Conservation (phyloP, 306 rosid species). For the Myrica gale region DNA sequence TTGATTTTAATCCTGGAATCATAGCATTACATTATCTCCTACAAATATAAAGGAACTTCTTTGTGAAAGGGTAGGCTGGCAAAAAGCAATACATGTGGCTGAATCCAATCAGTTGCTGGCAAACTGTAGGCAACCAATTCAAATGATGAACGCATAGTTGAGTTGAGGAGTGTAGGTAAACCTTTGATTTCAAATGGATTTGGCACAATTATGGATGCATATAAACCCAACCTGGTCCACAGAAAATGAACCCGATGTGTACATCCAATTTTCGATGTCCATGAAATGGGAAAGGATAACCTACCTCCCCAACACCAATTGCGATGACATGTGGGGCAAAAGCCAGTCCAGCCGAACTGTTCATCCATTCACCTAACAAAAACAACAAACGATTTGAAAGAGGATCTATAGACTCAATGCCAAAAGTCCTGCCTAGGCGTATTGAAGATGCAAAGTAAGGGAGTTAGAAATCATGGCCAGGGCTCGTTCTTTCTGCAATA, state of each 20-base stretch:
- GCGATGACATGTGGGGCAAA: constrained; percentile 92
- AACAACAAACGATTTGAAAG: constrained; percentile 16
- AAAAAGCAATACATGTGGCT: not conserved
- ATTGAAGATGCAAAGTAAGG: not conserved
- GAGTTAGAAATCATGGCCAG: not conserved
- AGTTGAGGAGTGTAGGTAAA: not conserved
- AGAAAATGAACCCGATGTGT: not conserved
- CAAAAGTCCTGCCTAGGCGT: not conserved
- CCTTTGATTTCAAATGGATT: not conserved
- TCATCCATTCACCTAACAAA: constrained; percentile 95
- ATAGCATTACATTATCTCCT: not conserved
- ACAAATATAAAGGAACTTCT: no score
- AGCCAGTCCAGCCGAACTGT: constrained; percentile 87
- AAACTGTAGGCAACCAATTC: not conserved
- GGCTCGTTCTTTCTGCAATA: not conserved
- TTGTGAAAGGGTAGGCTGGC: not conserved
- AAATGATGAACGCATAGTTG: not conserved
- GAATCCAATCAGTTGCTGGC: not conserved
- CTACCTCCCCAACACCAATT: constrained; percentile 78
- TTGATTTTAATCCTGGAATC: not conserved
- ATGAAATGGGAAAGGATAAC: constrained; percentile 19
- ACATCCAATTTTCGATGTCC: constrained; percentile 18
- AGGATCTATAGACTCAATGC: constrained; percentile 15
- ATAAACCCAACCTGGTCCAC: not conserved
- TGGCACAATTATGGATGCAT: not conserved